Evolutionary conservation across 2,329 filamentous ascomycete species (phyloP), one percentile per base, ranked within the genome.

Genomic region (Fonsecaea pedrosoi): DNA sequence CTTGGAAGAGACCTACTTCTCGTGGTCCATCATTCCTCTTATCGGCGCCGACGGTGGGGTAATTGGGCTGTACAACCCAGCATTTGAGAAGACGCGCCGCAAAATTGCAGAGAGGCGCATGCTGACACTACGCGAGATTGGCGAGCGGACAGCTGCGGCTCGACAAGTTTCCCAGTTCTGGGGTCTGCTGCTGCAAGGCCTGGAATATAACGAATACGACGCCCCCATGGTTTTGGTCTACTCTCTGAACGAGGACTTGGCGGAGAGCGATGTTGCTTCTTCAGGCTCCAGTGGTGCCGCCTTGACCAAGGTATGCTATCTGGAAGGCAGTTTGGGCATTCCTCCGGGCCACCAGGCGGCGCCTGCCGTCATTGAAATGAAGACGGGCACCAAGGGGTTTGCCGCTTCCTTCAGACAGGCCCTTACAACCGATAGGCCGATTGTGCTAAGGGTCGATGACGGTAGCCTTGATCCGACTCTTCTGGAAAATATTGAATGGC

Each of bases 1-100:
- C 68, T 78, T 92, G 1, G 91, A 96, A 77, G 92, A 95, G 75
- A 88, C 90, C 0, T 94, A 91, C 75, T 94, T 94, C 75, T 91
- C 89, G 12, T 94, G 91, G 91, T 73, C 71, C 13, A 88, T 94
- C 50, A 89, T 94, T 32, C 92, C 92, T 0, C 83, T 94, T 69
- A 86, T 94, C 1, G 91, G 91, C 2, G 83, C 85, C 45, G 89
- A 93, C 66, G 92, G 92, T 1, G 86, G 86, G 12, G 90, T 94
- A 7, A 87, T 91, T 68, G 91, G 90, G 1, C 77, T 94, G 0
- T 94, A 92, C 76, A 94, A 94, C 73, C 91, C 91, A 2, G 86
- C 89, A 0, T 94, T 94, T 71, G 92, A 95, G 71, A 92, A 93
- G 74, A 95, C 92, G 1, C 81, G 90, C 25, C 85, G 91, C 21